Base-by-base conservation (phyloP, 1,284 basidiomycete species). In the Rhodotorula sp. region DNA sequence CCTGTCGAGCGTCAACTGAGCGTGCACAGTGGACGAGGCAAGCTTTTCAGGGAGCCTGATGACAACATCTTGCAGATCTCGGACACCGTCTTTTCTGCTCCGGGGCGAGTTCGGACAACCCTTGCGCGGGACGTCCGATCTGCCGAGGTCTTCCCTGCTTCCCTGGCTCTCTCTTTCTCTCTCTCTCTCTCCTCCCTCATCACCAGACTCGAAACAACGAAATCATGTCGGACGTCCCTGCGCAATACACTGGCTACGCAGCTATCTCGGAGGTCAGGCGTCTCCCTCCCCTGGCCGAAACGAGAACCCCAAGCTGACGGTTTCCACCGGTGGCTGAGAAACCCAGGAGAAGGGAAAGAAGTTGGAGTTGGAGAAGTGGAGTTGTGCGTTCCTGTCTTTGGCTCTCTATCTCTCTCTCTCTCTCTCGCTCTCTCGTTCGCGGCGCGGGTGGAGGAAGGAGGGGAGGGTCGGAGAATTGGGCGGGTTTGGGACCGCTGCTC, bases 201-300 rank as follows among this genome's bases (percentile, higher is more conserved):
- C 24, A 34, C 27, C 36, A 15, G 30, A 1, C 34, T 22, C 29
- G 5, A 47, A 7, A 39, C 52, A 39, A 10, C 24, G 4, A 24
- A 47, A 56, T 1, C 30, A 67, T 71, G 66, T 62, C 66, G 32
- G n/a, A 34, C 17, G 64, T 68, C n/a, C 72, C 70, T 15, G 55
- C 59, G 36, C 70, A 69, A 55, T 74, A 65, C 62, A 74, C 71
- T 24, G 73, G 73, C 34, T 70, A 73, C 48, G 73, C 66, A n/a
- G 73, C 73, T 4, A 27, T 64, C 22, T 36, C 62, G 53, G 62
- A 68, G 58, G 71, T 56, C 44, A 39, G 68, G 7, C 39, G 4
- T 11, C 54, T 22, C 11, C 30, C 13, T n/a, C 36, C 7, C 13
- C 4, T 27, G 59, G 48, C 11, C 29, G 30, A 29, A 54, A 15